Conservation (phyloP, 179 eudicot species). For the Beta macrorhiza region DNA sequence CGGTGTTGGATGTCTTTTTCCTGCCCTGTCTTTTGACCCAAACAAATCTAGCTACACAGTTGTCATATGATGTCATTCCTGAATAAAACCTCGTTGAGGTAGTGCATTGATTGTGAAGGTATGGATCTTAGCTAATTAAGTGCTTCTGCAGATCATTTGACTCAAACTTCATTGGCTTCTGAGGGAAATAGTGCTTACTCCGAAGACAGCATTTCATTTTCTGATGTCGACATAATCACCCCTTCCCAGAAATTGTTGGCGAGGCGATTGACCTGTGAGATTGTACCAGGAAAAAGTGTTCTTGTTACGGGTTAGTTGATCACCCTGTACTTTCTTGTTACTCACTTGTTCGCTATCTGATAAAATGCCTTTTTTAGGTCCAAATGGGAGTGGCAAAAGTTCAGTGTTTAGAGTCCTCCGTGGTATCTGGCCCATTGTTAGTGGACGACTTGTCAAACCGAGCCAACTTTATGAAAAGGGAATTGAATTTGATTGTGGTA, state of each 20-base stretch:
- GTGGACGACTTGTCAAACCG: conserved; percentile 68
- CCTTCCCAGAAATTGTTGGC: conserved; percentile 71
- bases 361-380: conserved; percentile 52
- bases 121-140: conserved; percentile 5
- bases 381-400: conserved; percentile 98
- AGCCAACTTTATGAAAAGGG: conserved; percentile 49
- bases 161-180: conserved; percentile 31
- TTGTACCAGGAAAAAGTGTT: conserved; percentile 65
- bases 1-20: background rate
- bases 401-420: conserved; percentile 91
- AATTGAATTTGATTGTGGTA: conserved; percentile 56
- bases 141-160: conserved; percentile 42
- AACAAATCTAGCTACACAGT: background rate
- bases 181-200: conserved; percentile 34
- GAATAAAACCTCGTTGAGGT: too few species aligned
- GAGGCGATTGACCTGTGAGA: conserved; percentile 55
- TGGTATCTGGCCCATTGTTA: conserved; percentile 85
- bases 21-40: background rate
- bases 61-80: background rate
- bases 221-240: conserved; percentile 71
- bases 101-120: background rate
- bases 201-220: conserved; percentile 53
- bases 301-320: conserved; percentile 80
- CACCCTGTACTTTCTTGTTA: conserved; percentile 4
- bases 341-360: conserved; percentile 20